Evolutionary conservation across 352 stramenopile genomes (phyloP).

Genomic region (Pythium oligandrum): DNA sequence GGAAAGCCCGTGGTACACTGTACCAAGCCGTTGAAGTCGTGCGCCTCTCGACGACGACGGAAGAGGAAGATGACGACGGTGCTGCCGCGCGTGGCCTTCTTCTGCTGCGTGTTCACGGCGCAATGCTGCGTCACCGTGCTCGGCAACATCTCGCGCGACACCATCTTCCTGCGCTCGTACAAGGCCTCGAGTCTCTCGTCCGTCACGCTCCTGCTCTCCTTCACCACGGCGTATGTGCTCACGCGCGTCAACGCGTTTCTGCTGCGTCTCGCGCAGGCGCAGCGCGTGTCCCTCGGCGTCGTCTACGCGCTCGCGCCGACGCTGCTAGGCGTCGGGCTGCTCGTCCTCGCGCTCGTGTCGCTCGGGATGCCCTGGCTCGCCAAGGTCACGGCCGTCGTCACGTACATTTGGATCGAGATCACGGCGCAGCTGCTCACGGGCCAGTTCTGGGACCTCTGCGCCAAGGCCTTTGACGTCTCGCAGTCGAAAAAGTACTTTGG

Average conservation of each 20-base stretch:
- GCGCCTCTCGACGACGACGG: too few relatives aligned
- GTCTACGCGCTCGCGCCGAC: slow-evolving; percentile 49
- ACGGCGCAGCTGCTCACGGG: slow-evolving; percentile 67
- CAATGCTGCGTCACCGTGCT: slow-evolving; percentile 76
- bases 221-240: slow-evolving; percentile 68
- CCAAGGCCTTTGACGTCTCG: slow-evolving; percentile 72
- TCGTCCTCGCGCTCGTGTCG: slow-evolving; percentile 45
- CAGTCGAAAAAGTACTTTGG: slow-evolving; percentile 86
- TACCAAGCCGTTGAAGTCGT: too few relatives aligned
- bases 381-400: slow-evolving; percentile 38
- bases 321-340: slow-evolving; percentile 31
- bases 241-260: slow-evolving; percentile 38
- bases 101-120: slow-evolving; percentile 73
- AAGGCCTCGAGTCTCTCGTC: slow-evolving; percentile 60
- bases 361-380: slow-evolving; percentile 38
- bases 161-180: slow-evolving; percentile 77
- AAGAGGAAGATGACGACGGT: slow-evolving; percentile 11
- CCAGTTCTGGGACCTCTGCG: slow-evolving; percentile 86
- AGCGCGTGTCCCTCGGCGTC: slow-evolving; percentile 24
- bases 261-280: slow-evolving; percentile 17
- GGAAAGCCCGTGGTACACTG: too few relatives aligned
- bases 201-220: slow-evolving; percentile 67
- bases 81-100: slow-evolving; percentile 69
- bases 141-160: slow-evolving; percentile 74
- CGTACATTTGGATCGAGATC: slow-evolving; percentile 84